Percentiles rank a stretch among this genome's conserved stretches.
These are phyloP conservation scores for Catharanthus roseus DNA, from an alignment of 257 asterid genomes.

Conservation along the genomic window DNA sequence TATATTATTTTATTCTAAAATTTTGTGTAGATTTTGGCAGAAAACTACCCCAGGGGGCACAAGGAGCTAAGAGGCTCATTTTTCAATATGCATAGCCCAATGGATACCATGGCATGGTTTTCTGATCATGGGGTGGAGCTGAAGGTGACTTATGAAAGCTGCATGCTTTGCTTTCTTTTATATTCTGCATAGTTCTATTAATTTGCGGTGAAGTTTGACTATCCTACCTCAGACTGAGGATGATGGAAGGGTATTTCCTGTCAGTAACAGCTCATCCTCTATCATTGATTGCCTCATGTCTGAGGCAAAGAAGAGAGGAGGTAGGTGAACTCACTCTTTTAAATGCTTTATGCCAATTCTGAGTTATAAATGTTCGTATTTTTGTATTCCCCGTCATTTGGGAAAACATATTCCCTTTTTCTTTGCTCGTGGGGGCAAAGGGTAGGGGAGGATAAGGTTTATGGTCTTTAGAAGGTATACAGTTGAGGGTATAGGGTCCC, in stretches of 20 bases:
- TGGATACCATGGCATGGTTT: conserved; percentile 94
- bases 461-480: neutral
- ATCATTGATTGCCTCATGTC: conserved; percentile 75
- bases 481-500: neutral
- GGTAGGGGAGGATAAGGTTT: neutral
- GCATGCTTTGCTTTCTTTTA: conserved; percentile 8
- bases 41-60: conserved; percentile 84
- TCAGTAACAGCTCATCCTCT: conserved; percentile 77
- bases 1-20: neutral
- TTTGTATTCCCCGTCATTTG: neutral
- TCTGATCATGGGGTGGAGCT: conserved; percentile 69
- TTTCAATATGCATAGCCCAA: conserved; percentile 73
- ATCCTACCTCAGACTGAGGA: conserved; percentile 56
- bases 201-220: conserved; percentile 17
- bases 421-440: neutral
- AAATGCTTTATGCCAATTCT: neutral
- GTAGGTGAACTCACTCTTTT: conserved; percentile 31
- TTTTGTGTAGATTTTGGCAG: conserved; percentile 60
- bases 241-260: conserved; percentile 94
- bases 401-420: neutral
- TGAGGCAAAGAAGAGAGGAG: conserved; percentile 79
- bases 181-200: neutral
- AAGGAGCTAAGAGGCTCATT: conserved; percentile 91
- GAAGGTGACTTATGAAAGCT: conserved; percentile 42
- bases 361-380: neutral